Conservation (phyloP, 345 rosid genomes). For the Psidium guajava region DNA sequence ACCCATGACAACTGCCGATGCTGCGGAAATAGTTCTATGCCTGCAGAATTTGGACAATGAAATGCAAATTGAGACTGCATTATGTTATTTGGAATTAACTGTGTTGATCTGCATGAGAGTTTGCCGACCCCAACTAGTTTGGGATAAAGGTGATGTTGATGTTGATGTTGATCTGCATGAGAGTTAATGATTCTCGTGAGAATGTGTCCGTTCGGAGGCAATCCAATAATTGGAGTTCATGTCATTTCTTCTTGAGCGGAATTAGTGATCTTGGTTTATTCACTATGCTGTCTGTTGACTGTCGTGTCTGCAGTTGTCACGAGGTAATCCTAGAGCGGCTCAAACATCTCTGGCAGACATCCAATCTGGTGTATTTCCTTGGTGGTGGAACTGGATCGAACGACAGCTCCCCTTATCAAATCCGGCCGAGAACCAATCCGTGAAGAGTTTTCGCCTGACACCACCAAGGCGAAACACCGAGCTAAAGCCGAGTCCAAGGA, state of each 20-base stretch:
- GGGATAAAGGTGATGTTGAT: no score
- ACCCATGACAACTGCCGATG: neutral
- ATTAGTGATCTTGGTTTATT: neutral
- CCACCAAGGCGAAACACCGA: conserved; percentile 43
- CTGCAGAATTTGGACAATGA: neutral
- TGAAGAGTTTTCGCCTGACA: conserved; percentile 35
- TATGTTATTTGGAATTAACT: neutral
- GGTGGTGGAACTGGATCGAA: conserved; percentile 99
- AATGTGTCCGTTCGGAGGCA: neutral
- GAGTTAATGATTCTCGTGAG: neutral
- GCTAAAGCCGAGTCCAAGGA: conserved; percentile 42
- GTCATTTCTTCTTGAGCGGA: neutral
- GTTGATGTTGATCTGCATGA: neutral
- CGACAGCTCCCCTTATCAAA: conserved; percentile 38
- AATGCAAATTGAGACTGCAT: neutral
- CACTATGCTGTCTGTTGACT: neutral
- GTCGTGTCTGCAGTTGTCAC: conserved; percentile 37
- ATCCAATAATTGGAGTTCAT: neutral
- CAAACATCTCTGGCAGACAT: conserved; percentile 28
- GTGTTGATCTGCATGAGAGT: neutral
- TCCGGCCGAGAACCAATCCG: conserved; percentile 27
- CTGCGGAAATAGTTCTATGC: neutral
- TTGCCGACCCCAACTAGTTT: no score
- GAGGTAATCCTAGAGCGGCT: conserved; percentile 37
- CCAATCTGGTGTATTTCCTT: conserved; percentile 55